phyloP scores from a whole-genome alignment of 2,329 filamentous ascomycete species.

The Cercospora beticola region DNA sequence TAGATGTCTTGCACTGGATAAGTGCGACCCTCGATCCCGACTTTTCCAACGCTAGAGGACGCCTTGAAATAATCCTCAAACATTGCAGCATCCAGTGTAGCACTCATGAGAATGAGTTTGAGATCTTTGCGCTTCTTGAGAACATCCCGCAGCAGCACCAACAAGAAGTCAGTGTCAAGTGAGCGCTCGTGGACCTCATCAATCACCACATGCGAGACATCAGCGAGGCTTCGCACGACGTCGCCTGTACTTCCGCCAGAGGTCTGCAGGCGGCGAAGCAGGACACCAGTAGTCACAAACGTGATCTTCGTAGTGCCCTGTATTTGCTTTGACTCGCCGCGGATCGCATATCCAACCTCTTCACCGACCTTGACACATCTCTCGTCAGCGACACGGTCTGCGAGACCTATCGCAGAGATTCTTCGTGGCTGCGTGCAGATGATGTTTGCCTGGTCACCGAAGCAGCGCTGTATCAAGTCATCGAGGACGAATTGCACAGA shows the following conservation, averaged over 20 bases:
- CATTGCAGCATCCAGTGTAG: conserved; percentile 82
- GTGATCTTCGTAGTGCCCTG: conserved; percentile 77
- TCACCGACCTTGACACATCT: conserved; percentile 77
- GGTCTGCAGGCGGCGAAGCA: conserved; percentile 86
- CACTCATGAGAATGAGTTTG: conserved; percentile 93
- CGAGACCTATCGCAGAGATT: conserved; percentile 90
- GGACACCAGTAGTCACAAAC: conserved; percentile 92
- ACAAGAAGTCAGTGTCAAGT: conserved; percentile 89
- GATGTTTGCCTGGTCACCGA: conserved; percentile 80
- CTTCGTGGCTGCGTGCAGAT: conserved; percentile 93
- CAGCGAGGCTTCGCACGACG: conserved; percentile 75
- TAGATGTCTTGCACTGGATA: conserved; percentile 89
- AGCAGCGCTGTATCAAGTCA: conserved; percentile 73
- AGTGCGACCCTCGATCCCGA: conserved; percentile 86
- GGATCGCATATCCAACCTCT: conserved; percentile 88
- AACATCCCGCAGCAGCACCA: conserved; percentile 83
- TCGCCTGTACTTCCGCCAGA: conserved; percentile 78
- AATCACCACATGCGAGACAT: conserved; percentile 91
- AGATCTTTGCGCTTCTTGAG: conserved; percentile 72
- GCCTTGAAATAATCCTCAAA: conserved; percentile 78
- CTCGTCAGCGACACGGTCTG: conserved; percentile 92
- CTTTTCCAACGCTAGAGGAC: conserved; percentile 62
- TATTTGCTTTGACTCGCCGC: conserved; percentile 79
- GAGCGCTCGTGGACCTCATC: conserved; percentile 97
- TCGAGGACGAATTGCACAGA: conserved; percentile 95